phyloP scores from a whole-genome alignment of 352 stramenopile species.

The Thraustotheca clavata region DNA sequence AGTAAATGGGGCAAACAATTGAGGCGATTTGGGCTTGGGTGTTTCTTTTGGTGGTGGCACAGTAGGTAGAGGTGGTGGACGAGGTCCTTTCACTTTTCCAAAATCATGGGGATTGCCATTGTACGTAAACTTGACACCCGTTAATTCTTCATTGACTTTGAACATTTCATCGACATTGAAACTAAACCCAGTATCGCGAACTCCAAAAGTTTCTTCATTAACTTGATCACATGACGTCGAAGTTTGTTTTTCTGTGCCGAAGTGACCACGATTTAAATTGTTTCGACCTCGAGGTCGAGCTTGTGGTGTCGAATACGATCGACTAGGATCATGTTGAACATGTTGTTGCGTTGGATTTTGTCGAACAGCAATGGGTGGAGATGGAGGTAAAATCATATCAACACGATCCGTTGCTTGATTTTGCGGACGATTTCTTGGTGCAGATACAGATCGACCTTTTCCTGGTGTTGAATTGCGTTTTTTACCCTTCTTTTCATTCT shows the following conservation, averaged over 20 bases:
- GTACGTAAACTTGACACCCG: conserved; percentile 90
- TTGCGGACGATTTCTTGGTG: conserved; percentile 55
- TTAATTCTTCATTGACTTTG: conserved; percentile 87
- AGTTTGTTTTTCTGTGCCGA: conserved; percentile 75
- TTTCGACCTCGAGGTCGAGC: conserved; percentile 31
- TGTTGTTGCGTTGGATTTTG: neutral
- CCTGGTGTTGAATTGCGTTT: conserved; percentile 33
- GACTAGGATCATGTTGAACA: conserved; percentile 45
- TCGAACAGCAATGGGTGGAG: neutral
- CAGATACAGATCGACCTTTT: conserved; percentile 60
- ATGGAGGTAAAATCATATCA: neutral
- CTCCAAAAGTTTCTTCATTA: conserved; percentile 84
- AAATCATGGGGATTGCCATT: conserved; percentile 95
- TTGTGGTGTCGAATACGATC: conserved; percentile 68
- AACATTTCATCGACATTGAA: conserved; percentile 94
- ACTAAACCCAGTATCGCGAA: conserved; percentile 61
- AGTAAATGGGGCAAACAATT: conserved; percentile 54
- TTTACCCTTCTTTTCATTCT: conserved; percentile 32
- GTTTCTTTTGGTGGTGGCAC: conserved; percentile 8
- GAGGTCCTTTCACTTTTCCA: conserved; percentile 41
- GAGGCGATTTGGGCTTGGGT: conserved; percentile 31
- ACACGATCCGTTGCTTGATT: conserved; percentile 24
- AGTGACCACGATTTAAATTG: conserved; percentile 55
- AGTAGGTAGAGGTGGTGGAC: neutral
- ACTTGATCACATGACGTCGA: conserved; percentile 78